Evolutionary conservation across 495 filamentous ascomycete species (phyloP).

Genomic region (Rostrohypoxylon terebratum): DNA sequence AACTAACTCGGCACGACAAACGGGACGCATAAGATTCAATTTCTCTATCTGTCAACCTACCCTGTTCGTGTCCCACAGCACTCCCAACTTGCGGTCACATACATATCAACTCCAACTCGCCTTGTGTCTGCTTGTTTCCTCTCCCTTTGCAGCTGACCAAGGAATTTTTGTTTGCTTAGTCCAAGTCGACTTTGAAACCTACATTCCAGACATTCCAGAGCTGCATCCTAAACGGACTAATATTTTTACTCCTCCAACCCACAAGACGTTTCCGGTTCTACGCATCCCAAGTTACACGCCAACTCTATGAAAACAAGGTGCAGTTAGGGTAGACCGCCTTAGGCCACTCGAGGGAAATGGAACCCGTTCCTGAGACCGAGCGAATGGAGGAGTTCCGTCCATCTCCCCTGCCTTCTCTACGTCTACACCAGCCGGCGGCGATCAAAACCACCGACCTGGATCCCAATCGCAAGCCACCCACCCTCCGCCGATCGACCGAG

Average conservation of each 20-base stretch:
- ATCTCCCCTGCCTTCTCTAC: slow-evolving; percentile 57
- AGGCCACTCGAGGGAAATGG: slow-evolving; percentile 55
- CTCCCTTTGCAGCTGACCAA: slow-evolving; percentile 23
- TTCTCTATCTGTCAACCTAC: slow-evolving; percentile 25
- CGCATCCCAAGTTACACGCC: slow-evolving; percentile 11
- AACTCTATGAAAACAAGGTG: slow-evolving; percentile 29
- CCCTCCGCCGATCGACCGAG: slow-evolving; percentile 64
- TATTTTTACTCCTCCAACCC: slow-evolving; percentile 6
- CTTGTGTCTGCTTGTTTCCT: slow-evolving; percentile 19
- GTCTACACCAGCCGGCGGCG: slow-evolving; percentile 51
- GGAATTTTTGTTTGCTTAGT: slow-evolving; percentile 20
- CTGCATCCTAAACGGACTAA: slow-evolving; percentile 9
- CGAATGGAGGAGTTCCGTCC: slow-evolving; percentile 68
- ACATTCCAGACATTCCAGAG: slow-evolving; percentile 38
- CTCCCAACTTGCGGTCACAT: slow-evolving; percentile 40
- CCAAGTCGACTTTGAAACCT: slow-evolving; percentile 23
- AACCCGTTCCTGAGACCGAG: slow-evolving; percentile 69
- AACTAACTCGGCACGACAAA: slow-evolving; percentile 42
- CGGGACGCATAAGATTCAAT: slow-evolving; percentile 43
- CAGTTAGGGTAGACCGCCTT: slow-evolving; percentile 26
- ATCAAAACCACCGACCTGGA: slow-evolving; percentile 56
- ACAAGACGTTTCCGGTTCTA: slow-evolving; percentile 1
- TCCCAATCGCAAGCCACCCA: slow-evolving; percentile 56
- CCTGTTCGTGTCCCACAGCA: slow-evolving; percentile 42
- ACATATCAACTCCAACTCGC: slow-evolving; percentile 11